A percentile compares a stretch with the other conserved stretches of the same genome.
These are phyloP conservation scores for Heritiera littoralis DNA, from an alignment of 345 rosid species.

Conservation along the genomic window DNA sequence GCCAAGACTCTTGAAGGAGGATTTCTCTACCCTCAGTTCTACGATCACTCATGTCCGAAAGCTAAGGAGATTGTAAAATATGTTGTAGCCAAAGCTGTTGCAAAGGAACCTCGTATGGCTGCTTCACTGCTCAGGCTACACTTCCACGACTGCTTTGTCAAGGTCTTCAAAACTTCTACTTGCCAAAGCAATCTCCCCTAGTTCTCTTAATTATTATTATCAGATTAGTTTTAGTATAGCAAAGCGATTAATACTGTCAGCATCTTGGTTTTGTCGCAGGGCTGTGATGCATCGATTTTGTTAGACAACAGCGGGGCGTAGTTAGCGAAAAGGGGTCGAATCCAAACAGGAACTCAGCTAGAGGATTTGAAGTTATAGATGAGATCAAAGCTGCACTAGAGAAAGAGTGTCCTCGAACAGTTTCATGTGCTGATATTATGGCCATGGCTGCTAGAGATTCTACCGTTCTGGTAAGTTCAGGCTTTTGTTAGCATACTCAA, in stretches of 20 bases:
- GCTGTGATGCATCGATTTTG: slow-evolving; percentile 84
- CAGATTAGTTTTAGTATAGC: not conserved
- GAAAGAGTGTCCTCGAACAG: slow-evolving; percentile 70
- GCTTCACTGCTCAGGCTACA: slow-evolving; percentile 81
- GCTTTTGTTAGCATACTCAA: not conserved
- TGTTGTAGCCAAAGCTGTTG: slow-evolving; percentile 59
- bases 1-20: slow-evolving; percentile 38
- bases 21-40: slow-evolving; percentile 55
- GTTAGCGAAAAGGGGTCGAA: slow-evolving; percentile 70
- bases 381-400: slow-evolving; percentile 77
- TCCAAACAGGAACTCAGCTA: slow-evolving; percentile 74
- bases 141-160: slow-evolving; percentile 91
- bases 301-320: slow-evolving; percentile 66
- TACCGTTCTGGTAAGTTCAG: slow-evolving; percentile 67
- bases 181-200: not conserved
- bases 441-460: slow-evolving; percentile 91
- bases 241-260: not conserved
- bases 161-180: slow-evolving; percentile 37
- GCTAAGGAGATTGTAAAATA: slow-evolving; percentile 54
- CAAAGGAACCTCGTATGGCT: slow-evolving; percentile 70
- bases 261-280: slow-evolving; percentile 44
- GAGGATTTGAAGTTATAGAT: slow-evolving; percentile 83
- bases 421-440: slow-evolving; percentile 84
- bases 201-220: not conserved
- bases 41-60: slow-evolving; percentile 67